Conservation (phyloP, 805 yeast species). For the Candida fluviatilis region DNA sequence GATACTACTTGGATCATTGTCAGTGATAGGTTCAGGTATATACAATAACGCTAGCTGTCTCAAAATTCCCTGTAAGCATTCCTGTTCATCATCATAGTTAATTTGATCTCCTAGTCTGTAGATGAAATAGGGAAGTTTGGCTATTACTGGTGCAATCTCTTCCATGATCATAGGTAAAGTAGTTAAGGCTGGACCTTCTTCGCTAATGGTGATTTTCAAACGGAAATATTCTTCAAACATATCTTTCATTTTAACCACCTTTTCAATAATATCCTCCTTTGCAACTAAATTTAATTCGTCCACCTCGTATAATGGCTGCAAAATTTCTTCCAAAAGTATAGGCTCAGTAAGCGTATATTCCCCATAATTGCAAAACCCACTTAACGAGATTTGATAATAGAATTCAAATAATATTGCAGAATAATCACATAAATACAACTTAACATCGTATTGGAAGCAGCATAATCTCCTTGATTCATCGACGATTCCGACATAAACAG, state of each 20-base stretch:
- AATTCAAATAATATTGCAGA: constrained; percentile 62
- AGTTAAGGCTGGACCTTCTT: constrained; percentile 20
- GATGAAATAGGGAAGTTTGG: constrained; percentile 64
- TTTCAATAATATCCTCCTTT: constrained; percentile 13
- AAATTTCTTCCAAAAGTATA: constrained; percentile 24
- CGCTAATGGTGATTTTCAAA: constrained; percentile 38
- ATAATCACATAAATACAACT: constrained; percentile 76
- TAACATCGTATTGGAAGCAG: constrained; percentile 82
- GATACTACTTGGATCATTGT: constrained; percentile 19
- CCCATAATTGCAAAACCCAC: constrained; percentile 84
- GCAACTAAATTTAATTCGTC: constrained; percentile 9
- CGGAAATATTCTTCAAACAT: constrained; percentile 83
- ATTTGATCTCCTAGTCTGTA: constrained; percentile 56
- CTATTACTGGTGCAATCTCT: constrained; percentile 57
- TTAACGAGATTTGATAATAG: constrained; percentile 75
- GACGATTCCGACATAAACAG: constrained; percentile 77
- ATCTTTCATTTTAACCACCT: constrained; percentile 48
- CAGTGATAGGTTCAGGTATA: constrained; percentile 51
- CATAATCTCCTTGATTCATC: constrained; percentile 67
- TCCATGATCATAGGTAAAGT: constrained; percentile 67
- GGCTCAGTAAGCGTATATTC: constrained; percentile 21
- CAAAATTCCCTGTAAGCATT: constrained; percentile 63
- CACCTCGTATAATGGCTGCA: constrained; percentile 30
- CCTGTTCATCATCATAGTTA: constrained; percentile 63
- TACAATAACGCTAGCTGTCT: constrained; percentile 69